Evolutionary conservation across 73 alveolate species (phyloP), one percentile per base, ranked within the genome.

Genomic region (Paramecium tetraurelia): DNA sequence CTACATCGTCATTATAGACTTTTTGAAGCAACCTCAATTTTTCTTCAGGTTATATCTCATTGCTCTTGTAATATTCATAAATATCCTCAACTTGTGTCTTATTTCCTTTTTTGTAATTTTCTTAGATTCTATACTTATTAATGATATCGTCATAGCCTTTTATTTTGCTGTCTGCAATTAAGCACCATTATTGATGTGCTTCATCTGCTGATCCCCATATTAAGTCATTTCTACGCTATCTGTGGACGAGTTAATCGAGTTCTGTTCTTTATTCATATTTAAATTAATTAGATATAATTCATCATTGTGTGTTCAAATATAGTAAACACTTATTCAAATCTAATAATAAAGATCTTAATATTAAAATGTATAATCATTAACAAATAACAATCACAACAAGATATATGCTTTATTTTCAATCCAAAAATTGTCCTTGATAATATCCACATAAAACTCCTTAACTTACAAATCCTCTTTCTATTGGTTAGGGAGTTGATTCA

Each of bases 391-490:
- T 63, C 46, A 63, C 7, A 63, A 31, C 10, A 63, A 63, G 8
- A 63, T 63, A 33, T 31, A 63, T 7, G 24, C 8, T 63, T 63
- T 63, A 18, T 53, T 53, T 18, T 53, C 69, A 18, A 53, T 44
- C 93, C 93, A 85, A 57, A 85, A 85, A n/a, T 85, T 75, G 29
- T 85, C 80, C 38, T 85, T 38, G 38, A 85, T 85, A 0, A 85
- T 85, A 58, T 85, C 93, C 16, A 58, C 86, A 31, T 44, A 58
- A 24, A 85, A 57, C 5, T 38, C 58, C 21, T 48, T 36, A 36
- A 85, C 77, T 85, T 85, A 33, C 14, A 72, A 85, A 53, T 72
- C 69, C 36, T 57, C 48, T 85, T 85, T 85, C 33, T 72, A 58
- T 85, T 85, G 20, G 35, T 85, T 72, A 7, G 77, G 72, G 16